Evolutionary conservation across 106 monocot species (phyloP), one percentile per base, ranked within the genome.

Genomic region (Dendrobium chrysotoxum): DNA sequence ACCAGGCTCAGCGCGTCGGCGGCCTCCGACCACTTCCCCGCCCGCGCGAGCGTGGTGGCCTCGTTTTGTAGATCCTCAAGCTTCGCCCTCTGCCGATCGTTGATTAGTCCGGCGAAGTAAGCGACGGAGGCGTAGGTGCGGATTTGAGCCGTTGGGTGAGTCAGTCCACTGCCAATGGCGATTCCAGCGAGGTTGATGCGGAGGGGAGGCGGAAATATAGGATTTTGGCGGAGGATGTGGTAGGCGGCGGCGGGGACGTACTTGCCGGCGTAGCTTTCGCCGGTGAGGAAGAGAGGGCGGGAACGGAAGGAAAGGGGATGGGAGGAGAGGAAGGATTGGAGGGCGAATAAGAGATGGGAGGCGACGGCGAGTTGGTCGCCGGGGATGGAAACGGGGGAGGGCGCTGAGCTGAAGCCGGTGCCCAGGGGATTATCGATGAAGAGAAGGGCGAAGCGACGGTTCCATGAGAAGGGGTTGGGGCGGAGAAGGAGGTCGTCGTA

Each of bases 251-350:
- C 82, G 23, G 96, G 94, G 53, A 94, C 77, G 82, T 90, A 94
- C 85, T 97, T 97, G 3, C 96, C 96, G 16, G 94, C 93, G 77
- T 97, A 94, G 86, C 96, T 97, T 87, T 97, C 96, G 40, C 94
- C 96, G 25, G 90, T 91, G 30, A 97, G 21, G 72, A 81, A 97
- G 28, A 97, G 39, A 1, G 96, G 94, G 13, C 96, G 85, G 53
- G 82, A 21, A 1, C 82, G 78, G 77, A 97, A 84, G 15, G 53
- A 70, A 8, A 81, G 71, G 67, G 88, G 57, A 2, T 68, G 68
- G 23, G 89, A 88, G 1, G 86, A 81, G 58, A 90, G 38, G 78
- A 97, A 94, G 40, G 64, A 42, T 57, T 88, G 88, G 25, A 95
- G 83, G 50, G 85, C 93, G 35, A 53, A 21, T 71, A 79, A 86